Base-by-base conservation (phyloP, 1,139 yeast species). In the Pneumocystis carinii region DNA sequence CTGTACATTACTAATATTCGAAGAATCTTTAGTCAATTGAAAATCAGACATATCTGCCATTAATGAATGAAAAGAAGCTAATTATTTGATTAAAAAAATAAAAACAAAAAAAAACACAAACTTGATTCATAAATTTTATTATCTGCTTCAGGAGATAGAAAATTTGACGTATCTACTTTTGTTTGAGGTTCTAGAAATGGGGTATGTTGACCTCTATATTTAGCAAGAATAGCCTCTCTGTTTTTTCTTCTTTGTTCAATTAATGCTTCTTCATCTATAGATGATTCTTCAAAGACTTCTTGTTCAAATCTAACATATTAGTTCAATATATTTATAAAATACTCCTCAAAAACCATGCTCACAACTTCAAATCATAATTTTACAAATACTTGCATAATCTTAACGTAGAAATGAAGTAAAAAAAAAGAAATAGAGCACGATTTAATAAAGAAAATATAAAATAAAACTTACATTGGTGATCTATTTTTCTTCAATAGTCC, bases 191-290 rank as follows among this genome's bases (percentile, higher is more conserved):
- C 17, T 57, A 39, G 14, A 36, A 41, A 59, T 10, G 62, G 61
- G 15, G 41, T 36, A 14, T 62, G 59, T n/a, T 55, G 64, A 36
- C 41, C 55, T 19, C 42, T 17, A 27, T 63, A 62, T 65, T 60
- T 63, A 19, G 62, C 63, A 29, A 63, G 60, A 60, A 63, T 63
- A n/a, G 59, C 65, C 10, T 35, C 39, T 15, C 65, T 63, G 15
- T 60, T 17, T 60, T 39, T 29, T 38, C 65, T 56, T 27, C 65
- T 62, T 19, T 56, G 37, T 48, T 63, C 66, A 17, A 63, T 62
- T 29, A 63, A 37, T n/a, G 42, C 64, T 14, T 63, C 65, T 56
- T 64, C 65, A 32, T 60, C 61, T 14, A 48, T 19, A 27, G 59
- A 29, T 24, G n/a, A 48, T n/a, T 48, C 32, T 24, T 48, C 55